These are phyloP conservation scores for Gnaphalium uliginosum DNA, from an alignment of 129 eudicot species.

Conservation along the genomic window DNA sequence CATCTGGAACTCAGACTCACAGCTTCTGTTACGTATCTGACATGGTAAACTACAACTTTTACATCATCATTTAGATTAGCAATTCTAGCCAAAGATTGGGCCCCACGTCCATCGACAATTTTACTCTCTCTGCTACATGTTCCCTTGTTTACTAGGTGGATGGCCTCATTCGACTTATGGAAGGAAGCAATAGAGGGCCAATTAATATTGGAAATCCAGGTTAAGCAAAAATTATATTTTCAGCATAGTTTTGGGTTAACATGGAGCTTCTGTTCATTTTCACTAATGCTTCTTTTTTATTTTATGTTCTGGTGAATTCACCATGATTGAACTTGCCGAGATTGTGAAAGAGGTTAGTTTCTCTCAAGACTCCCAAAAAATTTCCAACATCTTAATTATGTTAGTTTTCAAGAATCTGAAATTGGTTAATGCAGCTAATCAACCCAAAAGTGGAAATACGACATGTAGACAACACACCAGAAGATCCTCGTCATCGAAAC, in stretches of 20 bases:
- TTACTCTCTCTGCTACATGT: not conserved
- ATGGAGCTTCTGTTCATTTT: not conserved
- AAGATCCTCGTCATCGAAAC: constrained; percentile 87
- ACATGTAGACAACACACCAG: constrained; percentile 81
- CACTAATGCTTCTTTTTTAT: not conserved
- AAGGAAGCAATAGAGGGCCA: constrained; percentile 97
- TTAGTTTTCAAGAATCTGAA: not conserved
- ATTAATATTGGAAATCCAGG: constrained; percentile 98
- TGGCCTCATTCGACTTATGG: constrained; percentile 93
- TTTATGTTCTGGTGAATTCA: constrained; percentile 63
- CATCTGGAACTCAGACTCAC: constrained; percentile 93
- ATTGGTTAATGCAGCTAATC: constrained; percentile 51
- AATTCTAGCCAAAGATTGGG: not conserved
- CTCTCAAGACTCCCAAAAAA: not conserved
- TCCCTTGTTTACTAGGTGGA: constrained; percentile 55
- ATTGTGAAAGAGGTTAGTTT: constrained; percentile 77
- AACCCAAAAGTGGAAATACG: constrained; percentile 70
- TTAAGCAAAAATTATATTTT: not conserved
- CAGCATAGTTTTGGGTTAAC: not conserved
- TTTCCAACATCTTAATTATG: not conserved
- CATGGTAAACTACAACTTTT: constrained; percentile 52
- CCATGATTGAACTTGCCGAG: constrained; percentile 79
- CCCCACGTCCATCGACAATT: not conserved
- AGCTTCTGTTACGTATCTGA: constrained; percentile 97
- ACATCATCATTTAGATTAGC: too few relatives aligned